Conservation (phyloP, 1,139 yeast genomes). For the Pichia sp. region DNA sequence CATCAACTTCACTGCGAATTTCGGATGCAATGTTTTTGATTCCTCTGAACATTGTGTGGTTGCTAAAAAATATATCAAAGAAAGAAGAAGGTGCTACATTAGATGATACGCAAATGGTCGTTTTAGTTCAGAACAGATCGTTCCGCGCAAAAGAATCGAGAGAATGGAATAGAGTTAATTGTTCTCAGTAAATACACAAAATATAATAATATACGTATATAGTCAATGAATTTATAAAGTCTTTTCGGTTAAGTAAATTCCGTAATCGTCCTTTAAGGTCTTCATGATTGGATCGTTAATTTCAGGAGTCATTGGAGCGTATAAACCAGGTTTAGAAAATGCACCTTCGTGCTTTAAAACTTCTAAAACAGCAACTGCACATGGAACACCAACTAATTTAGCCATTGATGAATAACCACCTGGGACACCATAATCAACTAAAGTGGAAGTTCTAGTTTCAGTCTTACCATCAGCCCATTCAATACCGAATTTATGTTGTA, state of each 20-base stretch:
- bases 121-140: no score
- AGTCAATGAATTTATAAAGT: slow-evolving; percentile 37
- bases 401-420: slow-evolving; percentile 98
- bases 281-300: slow-evolving; percentile 87
- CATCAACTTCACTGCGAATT: slow-evolving; percentile 2
- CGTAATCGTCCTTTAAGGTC: slow-evolving; percentile 83
- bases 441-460: slow-evolving; percentile 91
- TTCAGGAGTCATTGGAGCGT: slow-evolving; percentile 90
- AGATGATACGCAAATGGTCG: no score
- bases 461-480: slow-evolving; percentile 91
- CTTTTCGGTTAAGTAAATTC: slow-evolving; percentile 84
- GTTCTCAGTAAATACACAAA: no score
- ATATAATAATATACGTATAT: neutral
- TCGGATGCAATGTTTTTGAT: slow-evolving; percentile 10
- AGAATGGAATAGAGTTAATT: neutral
- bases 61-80: neutral
- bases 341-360: slow-evolving; percentile 65
- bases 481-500: slow-evolving; percentile 97
- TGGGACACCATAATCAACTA: slow-evolving; percentile 90
- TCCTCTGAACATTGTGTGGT: slow-evolving; percentile 9
- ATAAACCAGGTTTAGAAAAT: slow-evolving; percentile 72
- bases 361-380: slow-evolving; percentile 90
- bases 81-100: no score
- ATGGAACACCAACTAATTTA: slow-evolving; percentile 95
- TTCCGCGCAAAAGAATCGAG: no score